phyloP scores from a whole-genome alignment of 2,329 filamentous ascomycete species.

The Akanthomyces dipterigenus region DNA sequence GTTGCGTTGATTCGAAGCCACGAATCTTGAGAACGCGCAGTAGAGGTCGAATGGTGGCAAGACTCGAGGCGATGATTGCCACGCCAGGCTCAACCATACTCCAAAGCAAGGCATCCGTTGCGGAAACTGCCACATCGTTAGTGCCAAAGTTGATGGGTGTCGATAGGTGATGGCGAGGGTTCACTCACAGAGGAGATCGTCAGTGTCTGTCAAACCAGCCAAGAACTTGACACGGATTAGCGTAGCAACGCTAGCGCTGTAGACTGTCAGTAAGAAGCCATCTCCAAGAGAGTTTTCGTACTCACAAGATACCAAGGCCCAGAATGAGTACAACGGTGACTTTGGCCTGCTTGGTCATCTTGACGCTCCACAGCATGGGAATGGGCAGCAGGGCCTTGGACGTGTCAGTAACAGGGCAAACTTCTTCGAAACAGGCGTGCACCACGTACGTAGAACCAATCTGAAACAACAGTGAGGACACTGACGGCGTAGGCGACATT shows the following conservation, averaged over 20 bases:
- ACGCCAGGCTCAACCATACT: constrained; percentile 51
- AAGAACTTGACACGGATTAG: constrained; percentile 45
- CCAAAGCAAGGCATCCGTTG: constrained; percentile 49
- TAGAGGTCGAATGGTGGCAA: constrained; percentile 48
- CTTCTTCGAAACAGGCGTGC: neutral
- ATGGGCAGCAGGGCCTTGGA: constrained; percentile 43
- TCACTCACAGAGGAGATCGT: constrained; percentile 43
- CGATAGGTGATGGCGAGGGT: neutral
- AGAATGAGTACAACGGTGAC: constrained; percentile 43
- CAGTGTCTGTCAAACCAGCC: constrained; percentile 34
- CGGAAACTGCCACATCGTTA: constrained; percentile 31
- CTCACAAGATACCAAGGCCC: constrained; percentile 44
- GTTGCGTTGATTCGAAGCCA: constrained; percentile 39
- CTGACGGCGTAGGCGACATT: constrained; percentile 45
- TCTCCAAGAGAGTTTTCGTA: neutral
- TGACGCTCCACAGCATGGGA: constrained; percentile 48
- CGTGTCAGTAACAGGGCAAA: constrained; percentile 1
- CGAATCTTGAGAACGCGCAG: constrained; percentile 40
- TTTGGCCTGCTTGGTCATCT: constrained; percentile 47
- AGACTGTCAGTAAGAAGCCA: neutral
- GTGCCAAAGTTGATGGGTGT: neutral
- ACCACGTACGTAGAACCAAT: constrained; percentile 43
- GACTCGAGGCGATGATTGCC: constrained; percentile 46
- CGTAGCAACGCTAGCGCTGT: constrained; percentile 47
- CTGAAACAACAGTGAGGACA: constrained; percentile 45